phyloP scores from a whole-genome alignment of 345 rosid genomes.

The Eucalyptus brandiana region DNA sequence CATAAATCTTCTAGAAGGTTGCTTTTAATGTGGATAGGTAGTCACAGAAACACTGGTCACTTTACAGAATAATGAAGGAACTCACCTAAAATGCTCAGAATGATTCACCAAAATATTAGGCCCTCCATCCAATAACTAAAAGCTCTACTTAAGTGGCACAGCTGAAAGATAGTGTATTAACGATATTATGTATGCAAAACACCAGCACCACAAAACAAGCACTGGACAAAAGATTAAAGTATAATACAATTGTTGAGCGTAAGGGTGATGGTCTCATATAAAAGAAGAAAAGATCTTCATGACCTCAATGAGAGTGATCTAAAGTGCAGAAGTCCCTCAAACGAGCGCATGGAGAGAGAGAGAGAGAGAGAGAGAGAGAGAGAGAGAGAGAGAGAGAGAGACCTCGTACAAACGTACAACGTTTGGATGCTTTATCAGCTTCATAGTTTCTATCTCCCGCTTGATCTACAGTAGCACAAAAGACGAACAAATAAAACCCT shows the following conservation, averaged over 20 bases:
- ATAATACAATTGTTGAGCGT: not conserved
- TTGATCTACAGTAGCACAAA: conserved; percentile 41
- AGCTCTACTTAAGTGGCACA: not conserved
- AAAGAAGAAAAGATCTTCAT: not conserved
- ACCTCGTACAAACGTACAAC: conserved; percentile 86
- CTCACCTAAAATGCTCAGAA: not conserved
- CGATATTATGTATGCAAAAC: not conserved
- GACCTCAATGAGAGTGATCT: not conserved
- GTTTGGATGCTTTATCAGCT: conserved; percentile 87
- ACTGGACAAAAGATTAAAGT: not conserved
- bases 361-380: conserved; percentile 11
- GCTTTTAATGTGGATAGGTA: not conserved
- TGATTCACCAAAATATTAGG: not conserved
- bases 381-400: conserved; percentile 14
- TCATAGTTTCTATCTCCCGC: conserved; percentile 91
- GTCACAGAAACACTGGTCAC: not conserved
- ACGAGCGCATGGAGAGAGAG: not conserved
- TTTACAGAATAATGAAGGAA: not conserved
- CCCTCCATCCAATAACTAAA: not conserved
- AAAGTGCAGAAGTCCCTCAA: not conserved
- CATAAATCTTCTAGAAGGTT: not conserved
- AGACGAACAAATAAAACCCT: not conserved
- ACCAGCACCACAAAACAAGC: not conserved
- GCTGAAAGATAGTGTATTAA: not conserved
- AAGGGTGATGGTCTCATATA: not conserved